Base-by-base conservation (phyloP, 768 basidiomycete species). In the Boletus sp. region DNA sequence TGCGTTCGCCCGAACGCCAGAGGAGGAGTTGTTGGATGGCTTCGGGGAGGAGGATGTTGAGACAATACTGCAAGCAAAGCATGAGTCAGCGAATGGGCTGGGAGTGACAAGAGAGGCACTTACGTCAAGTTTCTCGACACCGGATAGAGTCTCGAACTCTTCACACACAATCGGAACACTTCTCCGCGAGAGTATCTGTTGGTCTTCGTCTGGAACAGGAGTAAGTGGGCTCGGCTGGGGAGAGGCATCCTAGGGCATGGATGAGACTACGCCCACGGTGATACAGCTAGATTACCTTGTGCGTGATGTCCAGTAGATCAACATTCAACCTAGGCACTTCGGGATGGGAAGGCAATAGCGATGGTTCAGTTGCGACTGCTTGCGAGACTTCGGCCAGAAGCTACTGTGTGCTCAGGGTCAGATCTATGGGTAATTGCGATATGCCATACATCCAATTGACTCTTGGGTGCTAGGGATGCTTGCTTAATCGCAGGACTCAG, bases 41-140 rank as follows among this genome's bases (percentile, higher is more conserved):
- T 68, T 90, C 90, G 3, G 84, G 87, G 5, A 90, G 76, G 11
- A 92, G 80, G 32, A 92, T 78, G 56, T 87, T 83, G 37, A 82
- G 71, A 65, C 87, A 89, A 61, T 90, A 92, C 87, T 90, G 59
- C 32, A 14, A 24, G 10, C 3, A 42, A 20, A 35, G 39, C 50
- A 46, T 49, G 18, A 5, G 40, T 64, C 42, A 54, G 58, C 33
- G 24, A 45, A 8, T 33, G 32, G 6, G 18, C 28, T n/a, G 9
- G 2, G 15, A 32, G 9, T 40, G 40, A 20, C 44, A 40, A 46
- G 8, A 36, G 48, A 42, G 29, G 29, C 8, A 53, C 80, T 64
- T 58, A 81, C 84, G 50, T 82, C 82, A 15, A 82, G 67, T 64
- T 84, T 85, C 60, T 81, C 80, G 8, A 83, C 48, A 2, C 64